These are phyloP conservation scores for Delitschia confertaspora DNA, from an alignment of 495 filamentous ascomycete genomes.

Conservation along the genomic window DNA sequence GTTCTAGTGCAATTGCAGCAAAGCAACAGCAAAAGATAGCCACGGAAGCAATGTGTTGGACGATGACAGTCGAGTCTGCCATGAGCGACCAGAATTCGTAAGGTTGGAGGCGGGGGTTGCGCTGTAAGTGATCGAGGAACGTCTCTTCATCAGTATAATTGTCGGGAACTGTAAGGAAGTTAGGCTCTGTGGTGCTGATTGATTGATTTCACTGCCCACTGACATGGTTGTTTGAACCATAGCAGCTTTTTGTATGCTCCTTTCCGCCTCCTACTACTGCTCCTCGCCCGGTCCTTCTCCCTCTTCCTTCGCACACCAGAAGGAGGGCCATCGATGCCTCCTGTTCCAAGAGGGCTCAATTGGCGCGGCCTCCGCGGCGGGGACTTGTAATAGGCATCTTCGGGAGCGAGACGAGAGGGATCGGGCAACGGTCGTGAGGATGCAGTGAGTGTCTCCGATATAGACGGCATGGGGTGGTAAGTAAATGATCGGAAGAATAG, in stretches of 20 bases:
- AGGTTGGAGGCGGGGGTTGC: slow-evolving; percentile 85
- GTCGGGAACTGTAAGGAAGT: slow-evolving; percentile 66
- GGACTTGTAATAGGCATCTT: slow-evolving; percentile 66
- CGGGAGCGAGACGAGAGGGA: slow-evolving; percentile 62
- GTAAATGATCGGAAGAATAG: too few species aligned
- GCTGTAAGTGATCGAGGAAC: slow-evolving; percentile 91
- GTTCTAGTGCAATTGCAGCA: slow-evolving; percentile 75
- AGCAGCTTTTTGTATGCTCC: slow-evolving; percentile 85
- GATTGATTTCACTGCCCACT: neutral
- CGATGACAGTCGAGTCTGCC: slow-evolving; percentile 89
- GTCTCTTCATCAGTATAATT: slow-evolving; percentile 96
- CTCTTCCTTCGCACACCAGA: slow-evolving; percentile 34
- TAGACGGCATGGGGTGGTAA: neutral
- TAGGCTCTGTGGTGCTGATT: slow-evolving; percentile 11
- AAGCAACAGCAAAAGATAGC: slow-evolving; percentile 92
- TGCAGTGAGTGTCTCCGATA: neutral
- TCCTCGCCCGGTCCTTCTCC: slow-evolving; percentile 45
- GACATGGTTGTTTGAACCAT: slow-evolving; percentile 96
- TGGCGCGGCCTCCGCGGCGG: slow-evolving; percentile 43
- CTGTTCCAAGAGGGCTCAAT: too few species aligned
- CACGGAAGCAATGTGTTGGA: slow-evolving; percentile 92
- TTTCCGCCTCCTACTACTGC: slow-evolving; percentile 55
- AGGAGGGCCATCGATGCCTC: too few species aligned
- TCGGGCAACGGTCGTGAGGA: slow-evolving; percentile 16
- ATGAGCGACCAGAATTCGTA: slow-evolving; percentile 98